phyloP scores from a whole-genome alignment of 1,284 basidiomycete genomes.

The Jaminaea rosea region DNA sequence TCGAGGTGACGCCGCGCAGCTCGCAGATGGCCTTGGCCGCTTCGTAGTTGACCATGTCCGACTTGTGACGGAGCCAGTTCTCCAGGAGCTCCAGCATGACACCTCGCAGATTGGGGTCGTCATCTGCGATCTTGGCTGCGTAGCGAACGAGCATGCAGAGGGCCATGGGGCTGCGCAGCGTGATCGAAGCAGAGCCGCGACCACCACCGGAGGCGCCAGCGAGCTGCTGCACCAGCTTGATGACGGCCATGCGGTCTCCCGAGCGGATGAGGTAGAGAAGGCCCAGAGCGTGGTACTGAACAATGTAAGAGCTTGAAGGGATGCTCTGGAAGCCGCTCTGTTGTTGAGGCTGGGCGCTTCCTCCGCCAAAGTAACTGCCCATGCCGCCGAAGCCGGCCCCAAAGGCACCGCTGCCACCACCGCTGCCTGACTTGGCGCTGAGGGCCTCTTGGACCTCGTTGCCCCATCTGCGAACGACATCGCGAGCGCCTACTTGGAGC shows the following conservation, averaged over 20 bases:
- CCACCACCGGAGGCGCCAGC: constrained; percentile 60
- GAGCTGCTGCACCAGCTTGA: constrained; percentile 94
- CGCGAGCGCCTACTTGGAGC: constrained; percentile 81
- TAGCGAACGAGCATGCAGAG: constrained; percentile 98
- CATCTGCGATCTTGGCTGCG: constrained; percentile 93
- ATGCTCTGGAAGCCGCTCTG: constrained; percentile 71
- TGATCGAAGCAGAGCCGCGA: constrained; percentile 65
- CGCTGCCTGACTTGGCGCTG: constrained; percentile 50
- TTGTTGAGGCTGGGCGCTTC: constrained; percentile 47
- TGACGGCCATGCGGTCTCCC: constrained; percentile 96
- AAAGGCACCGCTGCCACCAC: constrained; percentile 35
- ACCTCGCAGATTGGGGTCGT: constrained; percentile 59
- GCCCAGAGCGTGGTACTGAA: constrained; percentile 95
- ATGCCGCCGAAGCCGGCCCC: constrained; percentile 48
- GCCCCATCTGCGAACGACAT: constrained; percentile 80
- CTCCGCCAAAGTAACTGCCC: constrained; percentile 17
- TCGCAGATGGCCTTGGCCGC: constrained; percentile 95
- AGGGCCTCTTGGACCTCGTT: constrained; percentile 97
- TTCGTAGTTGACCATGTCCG: constrained; percentile 99
- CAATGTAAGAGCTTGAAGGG: constrained; percentile 59
- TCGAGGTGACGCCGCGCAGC: constrained; percentile 70
- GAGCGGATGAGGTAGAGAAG: constrained; percentile 89
- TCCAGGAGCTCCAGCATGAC: constrained; percentile 84
- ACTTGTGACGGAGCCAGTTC: constrained; percentile 93
- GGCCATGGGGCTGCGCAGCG: constrained; percentile 92